Base-by-base conservation (phyloP, 2,329 filamentous ascomycete genomes). In the Clonostachys rosea region DNA sequence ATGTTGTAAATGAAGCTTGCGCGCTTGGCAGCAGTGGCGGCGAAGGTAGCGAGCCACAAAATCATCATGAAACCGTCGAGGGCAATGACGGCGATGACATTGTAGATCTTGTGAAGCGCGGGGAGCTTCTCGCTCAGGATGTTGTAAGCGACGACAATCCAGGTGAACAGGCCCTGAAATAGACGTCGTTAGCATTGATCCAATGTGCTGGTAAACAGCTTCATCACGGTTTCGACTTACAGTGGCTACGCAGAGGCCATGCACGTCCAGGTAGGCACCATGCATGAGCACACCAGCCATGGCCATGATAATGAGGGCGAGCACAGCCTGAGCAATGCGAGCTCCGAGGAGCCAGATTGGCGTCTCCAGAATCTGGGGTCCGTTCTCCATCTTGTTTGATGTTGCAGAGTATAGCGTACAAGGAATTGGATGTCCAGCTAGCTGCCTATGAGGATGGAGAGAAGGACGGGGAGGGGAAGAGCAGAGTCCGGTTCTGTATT, bases 21-120 rank as follows among this genome's bases (percentile, higher is more conserved):
- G 33, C 73, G 67, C 45, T 54, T 59, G 17, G 66, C 62, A 9
- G 73, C 73, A 13, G 63, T 63, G 24, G 70, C 64, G 14, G 65
- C 65, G 49, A 62, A 69, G n/a, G 66, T 64, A 0, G 70, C 64
- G 16, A 77, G 67, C 74, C 74, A 77, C 46, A 77, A 63, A 47
- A 77, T 53, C 42, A 70, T 54, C 58, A 76, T 61, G 40, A 75
- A 57, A 5, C 56, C 62, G 42, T 76, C 73, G 18, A 76, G 61
- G 13, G 59, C 59, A 8, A 76, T 57, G 10, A 74, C 61, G 39
- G 71, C 73, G 52, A 69, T 63, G 48, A 74, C 63, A 51, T 75
- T 68, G 54, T 77, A 75, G 16, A 59, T 54, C 2, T 46, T 20
- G 17, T 59, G 66, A 37, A 68, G 60, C 5, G 55, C 49, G 7